Percentiles rank a stretch among this genome's conserved stretches.
phyloP scores from a whole-genome alignment of 1,139 yeast genomes.

The Keqinozyma sinolaborantium region DNA sequence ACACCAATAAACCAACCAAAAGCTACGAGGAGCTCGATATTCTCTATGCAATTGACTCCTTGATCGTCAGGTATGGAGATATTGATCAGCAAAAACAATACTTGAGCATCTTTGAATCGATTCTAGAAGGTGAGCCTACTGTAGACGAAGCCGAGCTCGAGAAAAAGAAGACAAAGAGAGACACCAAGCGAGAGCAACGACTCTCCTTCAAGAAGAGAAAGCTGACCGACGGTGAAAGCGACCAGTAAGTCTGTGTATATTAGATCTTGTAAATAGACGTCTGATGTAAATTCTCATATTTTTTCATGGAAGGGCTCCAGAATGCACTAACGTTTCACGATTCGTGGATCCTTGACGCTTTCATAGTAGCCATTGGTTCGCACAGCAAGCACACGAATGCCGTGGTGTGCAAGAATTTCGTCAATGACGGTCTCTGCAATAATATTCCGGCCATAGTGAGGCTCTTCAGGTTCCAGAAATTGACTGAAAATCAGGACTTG shows the following conservation, averaged over 20 bases:
- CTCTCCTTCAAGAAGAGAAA: conserved; percentile 13
- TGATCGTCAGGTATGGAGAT: conserved; percentile 26
- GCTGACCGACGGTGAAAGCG: conserved; percentile 1
- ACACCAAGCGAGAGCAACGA: conserved; percentile 32
- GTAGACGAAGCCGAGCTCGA: conserved; percentile 19
- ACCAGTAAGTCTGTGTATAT: too few relatives aligned
- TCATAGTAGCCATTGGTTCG: conserved; percentile 3
- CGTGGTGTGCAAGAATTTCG: conserved; percentile 16
- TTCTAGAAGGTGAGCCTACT: conserved; percentile 14
- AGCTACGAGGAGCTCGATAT: conserved; percentile 29
- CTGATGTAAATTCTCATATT: too few relatives aligned
- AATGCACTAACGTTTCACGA: conserved; percentile 19
- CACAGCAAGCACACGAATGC: conserved; percentile 9
- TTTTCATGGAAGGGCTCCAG: too few relatives aligned
- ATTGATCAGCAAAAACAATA: conserved; percentile 14
- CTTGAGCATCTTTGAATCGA: conserved; percentile 10
- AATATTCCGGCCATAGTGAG: conserved; percentile 23
- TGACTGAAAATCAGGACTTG: conserved; percentile 17
- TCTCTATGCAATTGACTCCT: conserved; percentile 41
- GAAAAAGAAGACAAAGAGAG: conserved; percentile 29
- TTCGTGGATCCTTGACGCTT: conserved; percentile 19
- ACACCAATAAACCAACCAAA: conserved; percentile 7
- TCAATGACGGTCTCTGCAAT: conserved; percentile 6
- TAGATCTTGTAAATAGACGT: too few relatives aligned
- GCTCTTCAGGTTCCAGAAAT: conserved; percentile 19